Evolutionary conservation across 768 basidiomycete species (phyloP).

Genomic region (Tephrocybe rancida): DNA sequence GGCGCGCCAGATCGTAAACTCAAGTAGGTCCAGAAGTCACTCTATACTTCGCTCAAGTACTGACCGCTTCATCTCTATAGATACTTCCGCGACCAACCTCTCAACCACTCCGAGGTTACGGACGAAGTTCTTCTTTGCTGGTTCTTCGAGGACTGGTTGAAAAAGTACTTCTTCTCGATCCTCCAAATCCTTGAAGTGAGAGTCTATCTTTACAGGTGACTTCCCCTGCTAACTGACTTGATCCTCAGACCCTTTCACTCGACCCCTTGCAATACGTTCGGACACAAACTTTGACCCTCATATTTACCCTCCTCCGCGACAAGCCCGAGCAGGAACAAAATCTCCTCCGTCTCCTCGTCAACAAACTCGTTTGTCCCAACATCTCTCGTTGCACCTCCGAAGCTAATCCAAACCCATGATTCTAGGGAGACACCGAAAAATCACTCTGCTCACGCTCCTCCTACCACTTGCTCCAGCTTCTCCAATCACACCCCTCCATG

Average conservation of each 20-base stretch:
- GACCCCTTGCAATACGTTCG: slow-evolving; percentile 90
- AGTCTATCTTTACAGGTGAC: slow-evolving; percentile 8
- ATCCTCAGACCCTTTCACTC: slow-evolving; percentile 66
- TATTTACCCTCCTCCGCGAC: slow-evolving; percentile 78
- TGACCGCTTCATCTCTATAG: slow-evolving; percentile 41
- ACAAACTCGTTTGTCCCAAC: slow-evolving; percentile 74
- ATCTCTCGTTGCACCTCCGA: slow-evolving; percentile 1
- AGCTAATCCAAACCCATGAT: neutral
- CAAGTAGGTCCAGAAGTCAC: slow-evolving; percentile 50
- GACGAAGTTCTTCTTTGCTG: slow-evolving; percentile 78
- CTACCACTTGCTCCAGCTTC: slow-evolving; percentile 83
- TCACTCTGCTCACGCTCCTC: slow-evolving; percentile 89
- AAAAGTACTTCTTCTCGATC: slow-evolving; percentile 93
- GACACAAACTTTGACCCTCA: slow-evolving; percentile 77
- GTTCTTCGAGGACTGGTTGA: slow-evolving; percentile 98
- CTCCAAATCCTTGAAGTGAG: slow-evolving; percentile 88
- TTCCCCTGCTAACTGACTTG: too few species aligned
- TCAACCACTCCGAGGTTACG: slow-evolving; percentile 61
- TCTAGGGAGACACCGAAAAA: slow-evolving; percentile 87
- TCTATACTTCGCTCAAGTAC: neutral
- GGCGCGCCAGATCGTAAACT: slow-evolving; percentile 89
- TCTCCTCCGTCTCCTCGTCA: slow-evolving; percentile 85
- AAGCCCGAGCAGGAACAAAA: slow-evolving; percentile 99
- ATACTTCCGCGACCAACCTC: slow-evolving; percentile 89
- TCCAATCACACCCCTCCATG: slow-evolving; percentile 93